Percentiles rank a stretch among this genome's conserved stretches.
Evolutionary conservation across 352 stramenopile species (phyloP).

Genomic region (Globisporangium recalcitrans): DNA sequence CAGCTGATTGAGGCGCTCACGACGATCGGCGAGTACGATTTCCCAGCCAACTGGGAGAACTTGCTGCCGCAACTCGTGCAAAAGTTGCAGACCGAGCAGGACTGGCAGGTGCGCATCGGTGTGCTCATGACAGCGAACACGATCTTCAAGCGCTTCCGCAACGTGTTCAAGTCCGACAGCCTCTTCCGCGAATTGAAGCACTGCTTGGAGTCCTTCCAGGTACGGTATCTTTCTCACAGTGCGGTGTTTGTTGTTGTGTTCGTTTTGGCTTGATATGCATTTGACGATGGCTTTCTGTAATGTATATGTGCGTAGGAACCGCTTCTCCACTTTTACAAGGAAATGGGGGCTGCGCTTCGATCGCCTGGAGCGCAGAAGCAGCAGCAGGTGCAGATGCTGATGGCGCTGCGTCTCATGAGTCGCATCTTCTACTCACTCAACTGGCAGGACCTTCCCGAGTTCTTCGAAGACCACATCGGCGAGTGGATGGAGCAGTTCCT

Average conservation of each 20-base stretch:
- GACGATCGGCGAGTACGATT: slow-evolving; percentile 97
- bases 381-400: slow-evolving; percentile 69
- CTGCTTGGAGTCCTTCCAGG: slow-evolving; percentile 91
- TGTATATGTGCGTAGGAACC: slow-evolving; percentile 31
- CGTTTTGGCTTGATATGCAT: neutral
- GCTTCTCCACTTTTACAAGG: slow-evolving; percentile 71
- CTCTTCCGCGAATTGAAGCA: slow-evolving; percentile 95
- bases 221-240: slow-evolving; percentile 18
- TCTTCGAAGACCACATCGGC: slow-evolving; percentile 97
- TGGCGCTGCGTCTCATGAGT: slow-evolving; percentile 88
- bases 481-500: slow-evolving; percentile 97
- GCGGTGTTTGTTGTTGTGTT: neutral
- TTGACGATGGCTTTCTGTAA: neutral
- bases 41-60: slow-evolving; percentile 94
- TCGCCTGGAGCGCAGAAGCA: slow-evolving; percentile 28
- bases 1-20: slow-evolving; percentile 96
- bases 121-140: slow-evolving; percentile 97
- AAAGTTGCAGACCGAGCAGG: slow-evolving; percentile 86
- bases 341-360: slow-evolving; percentile 51
- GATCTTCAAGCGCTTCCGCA: slow-evolving; percentile 97
- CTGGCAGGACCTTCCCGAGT: slow-evolving; percentile 98
- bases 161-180: slow-evolving; percentile 94
- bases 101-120: slow-evolving; percentile 92
- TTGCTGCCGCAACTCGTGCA: slow-evolving; percentile 93
- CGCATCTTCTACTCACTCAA: slow-evolving; percentile 99